phyloP scores from a whole-genome alignment of 805 yeast genomes.

The Isabelozyma rhagii region DNA sequence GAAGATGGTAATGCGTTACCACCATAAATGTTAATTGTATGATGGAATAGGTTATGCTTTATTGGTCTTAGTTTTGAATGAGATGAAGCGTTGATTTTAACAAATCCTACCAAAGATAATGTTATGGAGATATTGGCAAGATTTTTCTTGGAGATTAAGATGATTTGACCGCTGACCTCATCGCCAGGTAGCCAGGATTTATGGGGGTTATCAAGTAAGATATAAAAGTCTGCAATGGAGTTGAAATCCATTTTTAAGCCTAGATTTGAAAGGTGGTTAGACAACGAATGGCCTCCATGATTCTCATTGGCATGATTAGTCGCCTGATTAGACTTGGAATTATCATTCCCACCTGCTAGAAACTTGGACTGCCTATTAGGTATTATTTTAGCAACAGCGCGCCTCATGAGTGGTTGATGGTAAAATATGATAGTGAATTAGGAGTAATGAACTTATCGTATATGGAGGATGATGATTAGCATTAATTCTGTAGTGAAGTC shows the following conservation, averaged over 20 bases:
- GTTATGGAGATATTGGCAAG: constrained; percentile 51
- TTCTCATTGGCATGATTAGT: neutral
- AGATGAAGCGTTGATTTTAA: constrained; percentile 52
- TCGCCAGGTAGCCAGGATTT: constrained; percentile 80
- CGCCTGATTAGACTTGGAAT: neutral
- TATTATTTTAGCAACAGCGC: constrained; percentile 47
- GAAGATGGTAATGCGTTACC: constrained; percentile 13
- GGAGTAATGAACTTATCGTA: neutral
- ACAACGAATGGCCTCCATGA: neutral
- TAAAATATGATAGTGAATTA: neutral
- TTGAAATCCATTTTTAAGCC: constrained; percentile 32
- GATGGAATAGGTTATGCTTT: constrained; percentile 53
- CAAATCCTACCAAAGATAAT: constrained; percentile 53
- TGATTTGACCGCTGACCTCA: constrained; percentile 60
- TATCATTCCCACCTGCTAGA: neutral
- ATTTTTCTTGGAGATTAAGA: constrained; percentile 54
- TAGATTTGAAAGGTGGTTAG: constrained; percentile 5
- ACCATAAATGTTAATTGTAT: constrained; percentile 60
- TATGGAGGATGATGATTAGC: neutral
- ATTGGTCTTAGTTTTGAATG: constrained; percentile 53
- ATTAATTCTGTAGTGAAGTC: neutral
- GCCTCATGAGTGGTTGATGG: constrained; percentile 34
- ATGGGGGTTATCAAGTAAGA: constrained; percentile 72
- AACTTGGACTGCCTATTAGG: constrained; percentile 14
- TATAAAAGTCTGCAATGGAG: constrained; percentile 62